A percentile compares a stretch with the other conserved stretches of the same genome.
phyloP scores from a whole-genome alignment of 352 stramenopile species.

The Pelagophyceae sp. region DNA sequence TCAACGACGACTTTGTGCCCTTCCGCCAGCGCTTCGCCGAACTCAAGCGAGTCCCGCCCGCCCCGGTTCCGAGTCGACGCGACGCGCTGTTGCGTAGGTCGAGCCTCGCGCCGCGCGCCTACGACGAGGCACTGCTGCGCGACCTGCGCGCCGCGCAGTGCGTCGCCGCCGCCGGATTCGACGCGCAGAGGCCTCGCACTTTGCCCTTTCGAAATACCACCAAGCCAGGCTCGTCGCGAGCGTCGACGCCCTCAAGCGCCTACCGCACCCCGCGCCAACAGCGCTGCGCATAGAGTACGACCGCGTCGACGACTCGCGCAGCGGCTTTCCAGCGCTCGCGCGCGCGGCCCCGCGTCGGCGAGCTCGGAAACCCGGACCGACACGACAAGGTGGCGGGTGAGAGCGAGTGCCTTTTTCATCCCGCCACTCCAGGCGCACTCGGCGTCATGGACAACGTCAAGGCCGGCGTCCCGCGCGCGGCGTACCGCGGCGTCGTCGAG shows the following conservation, averaged over 20 bases:
- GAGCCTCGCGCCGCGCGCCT: conserved; percentile 43
- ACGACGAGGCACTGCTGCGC: conserved; percentile 31
- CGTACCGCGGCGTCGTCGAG: conserved; percentile 65
- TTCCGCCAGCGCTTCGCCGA: conserved; percentile 35
- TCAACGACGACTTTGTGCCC: conserved; percentile 46
- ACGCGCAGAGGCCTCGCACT: too few species aligned
- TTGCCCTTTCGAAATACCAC: too few species aligned
- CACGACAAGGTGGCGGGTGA: too few species aligned
- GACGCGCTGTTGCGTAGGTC: background rate
- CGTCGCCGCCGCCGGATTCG: too few species aligned
- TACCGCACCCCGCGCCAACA: background rate
- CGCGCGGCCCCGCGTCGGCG: too few species aligned
- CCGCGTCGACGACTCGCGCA: background rate
- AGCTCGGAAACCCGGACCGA: too few species aligned
- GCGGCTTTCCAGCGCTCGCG: conserved; percentile 47
- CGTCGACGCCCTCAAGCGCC: background rate
- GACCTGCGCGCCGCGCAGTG: background rate
- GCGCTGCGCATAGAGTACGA: conserved; percentile 24
- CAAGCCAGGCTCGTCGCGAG: background rate
- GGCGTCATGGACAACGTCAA: conserved; percentile 67
- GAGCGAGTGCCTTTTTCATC: too few species aligned
- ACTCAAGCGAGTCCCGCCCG: background rate
- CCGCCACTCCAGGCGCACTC: too few species aligned
- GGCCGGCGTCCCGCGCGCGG: conserved; percentile 58
- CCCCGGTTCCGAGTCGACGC: too few species aligned